Evolutionary conservation across 352 stramenopile species (phyloP).

Genomic region (Pythium folliculosum): DNA sequence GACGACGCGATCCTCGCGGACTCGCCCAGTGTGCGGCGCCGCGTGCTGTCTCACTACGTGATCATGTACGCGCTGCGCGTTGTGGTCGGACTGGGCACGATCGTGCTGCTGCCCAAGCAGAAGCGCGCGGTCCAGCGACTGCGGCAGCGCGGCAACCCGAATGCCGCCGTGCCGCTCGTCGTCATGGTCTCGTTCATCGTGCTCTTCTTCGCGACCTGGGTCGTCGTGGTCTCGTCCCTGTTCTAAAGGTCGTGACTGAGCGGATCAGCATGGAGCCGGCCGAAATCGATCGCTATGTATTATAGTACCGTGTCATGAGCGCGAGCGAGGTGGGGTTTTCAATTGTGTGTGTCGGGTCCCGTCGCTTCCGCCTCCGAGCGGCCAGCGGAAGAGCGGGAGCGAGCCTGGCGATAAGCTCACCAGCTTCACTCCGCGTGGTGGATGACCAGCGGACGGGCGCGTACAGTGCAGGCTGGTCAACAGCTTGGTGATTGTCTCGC

Average conservation of each 20-base stretch:
- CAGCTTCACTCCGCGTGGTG: too few relatives aligned
- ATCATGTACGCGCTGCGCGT: conserved; percentile 19
- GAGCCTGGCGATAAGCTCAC: too few relatives aligned
- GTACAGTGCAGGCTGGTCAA: too few relatives aligned
- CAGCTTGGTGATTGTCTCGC: too few relatives aligned
- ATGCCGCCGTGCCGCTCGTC: conserved; percentile 18
- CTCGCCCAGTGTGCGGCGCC: neutral
- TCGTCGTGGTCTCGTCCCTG: conserved; percentile 8
- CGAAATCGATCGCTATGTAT: too few relatives aligned
- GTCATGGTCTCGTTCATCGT: conserved; percentile 10
- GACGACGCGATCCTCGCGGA: conserved; percentile 1
- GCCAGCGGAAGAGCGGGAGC: too few relatives aligned
- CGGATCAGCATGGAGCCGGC: too few relatives aligned
- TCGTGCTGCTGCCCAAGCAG: conserved; percentile 19
- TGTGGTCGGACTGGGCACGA: neutral
- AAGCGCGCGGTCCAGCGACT: conserved; percentile 13
- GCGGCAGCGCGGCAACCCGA: conserved; percentile 18
- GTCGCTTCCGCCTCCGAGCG: too few relatives aligned
- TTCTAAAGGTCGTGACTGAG: neutral
- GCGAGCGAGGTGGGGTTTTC: too few relatives aligned
- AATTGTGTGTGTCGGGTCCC: too few relatives aligned
- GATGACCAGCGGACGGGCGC: too few relatives aligned
- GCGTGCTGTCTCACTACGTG: conserved; percentile 10
- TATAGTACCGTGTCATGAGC: too few relatives aligned
- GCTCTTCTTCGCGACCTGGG: conserved; percentile 14